phyloP scores from a whole-genome alignment of 2,329 filamentous ascomycete species.

The Coniella lustricola region DNA sequence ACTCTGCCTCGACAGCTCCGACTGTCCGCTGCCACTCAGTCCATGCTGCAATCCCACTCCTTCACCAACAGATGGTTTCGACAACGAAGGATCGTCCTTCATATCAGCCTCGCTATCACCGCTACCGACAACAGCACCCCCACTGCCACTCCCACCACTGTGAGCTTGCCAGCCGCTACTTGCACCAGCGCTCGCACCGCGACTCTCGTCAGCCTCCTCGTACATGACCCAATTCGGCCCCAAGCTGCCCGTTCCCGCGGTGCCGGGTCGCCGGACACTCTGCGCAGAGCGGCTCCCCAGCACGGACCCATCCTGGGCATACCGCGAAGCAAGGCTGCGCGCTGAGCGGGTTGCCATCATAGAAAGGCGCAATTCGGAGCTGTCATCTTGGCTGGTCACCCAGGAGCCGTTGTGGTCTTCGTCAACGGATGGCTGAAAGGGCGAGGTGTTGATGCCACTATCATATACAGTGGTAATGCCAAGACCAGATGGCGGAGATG shows the following conservation, averaged over 20 bases:
- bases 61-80: not conserved
- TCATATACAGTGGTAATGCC: constrained; percentile 25
- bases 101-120: not conserved
- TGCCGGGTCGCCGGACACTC: not conserved
- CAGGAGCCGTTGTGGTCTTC: constrained; percentile 19
- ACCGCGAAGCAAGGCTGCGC: not conserved
- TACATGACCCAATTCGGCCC: not conserved
- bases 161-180: not conserved
- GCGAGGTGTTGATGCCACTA: constrained; percentile 27
- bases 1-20: not conserved
- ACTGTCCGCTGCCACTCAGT: not conserved
- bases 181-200: not conserved
- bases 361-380: not conserved
- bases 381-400: constrained; percentile 8
- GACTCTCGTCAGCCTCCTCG: constrained; percentile 1
- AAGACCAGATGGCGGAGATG: constrained; percentile 14
- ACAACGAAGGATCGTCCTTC: not conserved
- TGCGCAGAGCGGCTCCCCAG: not conserved
- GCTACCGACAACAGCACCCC: no score
- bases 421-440: constrained; percentile 25
- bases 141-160: not conserved
- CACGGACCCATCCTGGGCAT: not conserved
- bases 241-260: not conserved
- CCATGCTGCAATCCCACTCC: not conserved
- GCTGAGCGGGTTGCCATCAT: not conserved